These are phyloP conservation scores for Eleusine coracana DNA, from an alignment of 176 grass and related monocot genomes.

Conservation along the genomic window DNA sequence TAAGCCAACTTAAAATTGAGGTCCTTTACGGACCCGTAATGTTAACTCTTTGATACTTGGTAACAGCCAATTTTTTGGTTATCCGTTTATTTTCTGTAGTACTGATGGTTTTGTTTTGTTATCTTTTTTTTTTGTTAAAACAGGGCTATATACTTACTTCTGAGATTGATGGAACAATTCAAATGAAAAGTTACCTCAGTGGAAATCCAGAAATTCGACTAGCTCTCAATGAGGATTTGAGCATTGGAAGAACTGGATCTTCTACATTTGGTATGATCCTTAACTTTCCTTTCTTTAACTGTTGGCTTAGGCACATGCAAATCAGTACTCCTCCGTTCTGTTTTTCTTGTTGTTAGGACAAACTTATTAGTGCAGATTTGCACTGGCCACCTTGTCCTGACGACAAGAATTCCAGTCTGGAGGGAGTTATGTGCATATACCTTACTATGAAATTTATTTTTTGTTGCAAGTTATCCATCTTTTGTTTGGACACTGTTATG, in stretches of 20 bases:
- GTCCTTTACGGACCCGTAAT: background rate
- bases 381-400: too few relatives aligned
- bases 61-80: background rate
- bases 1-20: background rate
- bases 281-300: slow-evolving; percentile 23
- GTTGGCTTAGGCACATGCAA: background rate
- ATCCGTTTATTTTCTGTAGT: slow-evolving; percentile 21
- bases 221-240: slow-evolving; percentile 96
- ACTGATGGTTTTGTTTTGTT: background rate
- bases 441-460: slow-evolving; percentile 3
- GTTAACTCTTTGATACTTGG: background rate
- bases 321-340: background rate
- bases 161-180: slow-evolving; percentile 98
- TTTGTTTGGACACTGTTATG: slow-evolving; percentile 21
- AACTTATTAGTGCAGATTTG: too few relatives aligned
- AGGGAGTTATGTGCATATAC: slow-evolving; percentile 17
- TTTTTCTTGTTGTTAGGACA: too few relatives aligned
- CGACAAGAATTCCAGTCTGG: too few relatives aligned
- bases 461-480: background rate
- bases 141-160: slow-evolving; percentile 99
- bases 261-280: slow-evolving; percentile 63
- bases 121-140: slow-evolving; percentile 31
- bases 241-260: slow-evolving; percentile 77
- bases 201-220: slow-evolving; percentile 99
- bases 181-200: slow-evolving; percentile 99